A percentile compares a stretch with the other conserved stretches of the same genome.
Evolutionary conservation across 2,329 filamentous ascomycete genomes (phyloP).

Genomic region (Ophiostoma sp.): DNA sequence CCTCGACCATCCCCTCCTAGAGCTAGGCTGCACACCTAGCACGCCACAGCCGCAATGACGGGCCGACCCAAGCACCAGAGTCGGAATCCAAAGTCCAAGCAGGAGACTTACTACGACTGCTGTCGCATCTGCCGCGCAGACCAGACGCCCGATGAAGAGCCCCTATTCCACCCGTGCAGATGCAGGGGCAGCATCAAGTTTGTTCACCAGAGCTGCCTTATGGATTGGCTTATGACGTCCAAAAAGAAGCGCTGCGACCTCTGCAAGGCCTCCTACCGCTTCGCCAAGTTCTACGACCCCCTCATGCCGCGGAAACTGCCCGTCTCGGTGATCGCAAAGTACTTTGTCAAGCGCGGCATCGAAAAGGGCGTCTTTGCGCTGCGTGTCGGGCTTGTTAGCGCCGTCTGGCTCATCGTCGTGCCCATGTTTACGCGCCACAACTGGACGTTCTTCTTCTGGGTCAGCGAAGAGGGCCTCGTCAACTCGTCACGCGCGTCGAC

Average conservation of each 20-base stretch:
- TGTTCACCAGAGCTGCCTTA: conserved; percentile 94
- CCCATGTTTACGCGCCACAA: conserved; percentile 87
- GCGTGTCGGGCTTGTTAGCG: conserved; percentile 69
- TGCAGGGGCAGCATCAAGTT: conserved; percentile 98
- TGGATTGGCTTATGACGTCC: conserved; percentile 98
- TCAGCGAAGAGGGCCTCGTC: conserved; percentile 68
- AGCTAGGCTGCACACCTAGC: background rate
- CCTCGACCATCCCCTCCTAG: background rate
- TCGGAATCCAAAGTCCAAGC: background rate
- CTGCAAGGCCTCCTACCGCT: conserved; percentile 96
- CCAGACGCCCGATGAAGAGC: conserved; percentile 64
- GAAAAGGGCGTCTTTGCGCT: conserved; percentile 71
- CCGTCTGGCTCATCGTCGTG: conserved; percentile 83
- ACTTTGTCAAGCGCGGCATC: conserved; percentile 67
- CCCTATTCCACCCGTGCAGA: conserved; percentile 96
- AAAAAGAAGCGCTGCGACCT: conserved; percentile 99
- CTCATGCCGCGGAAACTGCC: conserved; percentile 87
- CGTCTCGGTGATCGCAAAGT: conserved; percentile 70
- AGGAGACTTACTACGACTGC: conserved; percentile 60
- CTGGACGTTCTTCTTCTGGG: conserved; percentile 93
- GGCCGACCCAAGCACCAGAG: background rate
- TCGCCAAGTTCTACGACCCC: conserved; percentile 94
- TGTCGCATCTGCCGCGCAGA: conserved; percentile 96
- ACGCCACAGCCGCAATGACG: background rate
- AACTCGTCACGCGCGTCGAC: background rate